phyloP scores from a whole-genome alignment of 805 yeast genomes.

The Metschnikowia lunata region DNA sequence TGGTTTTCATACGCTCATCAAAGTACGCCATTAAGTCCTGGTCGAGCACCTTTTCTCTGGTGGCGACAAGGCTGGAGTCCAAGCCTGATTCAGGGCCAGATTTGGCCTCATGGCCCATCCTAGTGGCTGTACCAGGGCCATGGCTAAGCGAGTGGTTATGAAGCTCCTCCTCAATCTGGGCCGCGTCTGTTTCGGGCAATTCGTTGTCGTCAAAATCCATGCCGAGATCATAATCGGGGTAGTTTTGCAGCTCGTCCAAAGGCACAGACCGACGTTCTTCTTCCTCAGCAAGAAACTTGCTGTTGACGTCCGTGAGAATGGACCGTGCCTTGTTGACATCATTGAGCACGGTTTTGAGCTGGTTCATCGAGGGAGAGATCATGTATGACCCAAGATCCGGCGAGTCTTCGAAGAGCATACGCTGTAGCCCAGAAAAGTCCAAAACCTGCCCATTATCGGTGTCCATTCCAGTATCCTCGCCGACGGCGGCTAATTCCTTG shows the following conservation, averaged over 20 bases:
- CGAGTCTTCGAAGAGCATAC: constrained; percentile 20
- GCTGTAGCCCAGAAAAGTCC: constrained; percentile 13
- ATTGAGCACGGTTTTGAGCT: constrained; percentile 53
- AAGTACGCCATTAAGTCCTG: constrained; percentile 74
- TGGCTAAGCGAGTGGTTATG: background rate
- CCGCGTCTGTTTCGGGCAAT: constrained; percentile 6
- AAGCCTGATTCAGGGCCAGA: background rate
- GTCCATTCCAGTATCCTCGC: constrained; percentile 2
- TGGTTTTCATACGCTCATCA: constrained; percentile 62
- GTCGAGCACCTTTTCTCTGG: constrained; percentile 37
- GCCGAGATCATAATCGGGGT: constrained; percentile 23
- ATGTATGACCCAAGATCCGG: constrained; percentile 25
- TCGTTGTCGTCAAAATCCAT: constrained; percentile 12
- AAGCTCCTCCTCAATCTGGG: constrained; percentile 5
- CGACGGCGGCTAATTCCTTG: constrained; percentile 5
- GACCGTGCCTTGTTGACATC: constrained; percentile 52
- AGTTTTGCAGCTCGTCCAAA: background rate
- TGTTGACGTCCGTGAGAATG: constrained; percentile 38
- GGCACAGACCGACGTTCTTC: constrained; percentile 1
- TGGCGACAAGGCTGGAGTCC: background rate
- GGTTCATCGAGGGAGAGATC: constrained; percentile 70
- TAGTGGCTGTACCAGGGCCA: background rate
- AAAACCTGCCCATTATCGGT: constrained; percentile 17
- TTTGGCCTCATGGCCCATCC: too few species aligned
- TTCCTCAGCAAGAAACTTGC: constrained; percentile 21